phyloP scores from a whole-genome alignment of 2,329 filamentous ascomycete genomes.

The Penicillium sp. region DNA sequence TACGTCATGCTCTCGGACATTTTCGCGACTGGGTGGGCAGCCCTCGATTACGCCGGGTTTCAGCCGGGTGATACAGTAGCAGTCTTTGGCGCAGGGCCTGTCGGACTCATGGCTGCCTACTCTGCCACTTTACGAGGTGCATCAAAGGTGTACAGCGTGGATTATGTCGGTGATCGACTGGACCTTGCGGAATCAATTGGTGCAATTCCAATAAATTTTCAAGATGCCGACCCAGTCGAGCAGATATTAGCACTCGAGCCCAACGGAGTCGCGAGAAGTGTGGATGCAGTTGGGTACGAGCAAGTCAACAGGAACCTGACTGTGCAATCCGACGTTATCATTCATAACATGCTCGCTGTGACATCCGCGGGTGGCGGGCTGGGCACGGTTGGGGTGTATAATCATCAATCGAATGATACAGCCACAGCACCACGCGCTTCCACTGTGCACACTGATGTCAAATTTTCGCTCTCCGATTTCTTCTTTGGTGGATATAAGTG shows the following conservation, averaged over 20 bases:
- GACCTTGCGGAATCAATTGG: slow-evolving; percentile 59
- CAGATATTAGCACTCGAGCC: slow-evolving; percentile 29
- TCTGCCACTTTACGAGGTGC: slow-evolving; percentile 62
- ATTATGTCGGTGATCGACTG: slow-evolving; percentile 61
- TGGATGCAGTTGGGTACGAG: slow-evolving; percentile 19
- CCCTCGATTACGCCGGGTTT: slow-evolving; percentile 41
- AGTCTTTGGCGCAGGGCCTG: slow-evolving; percentile 65
- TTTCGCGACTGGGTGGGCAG: slow-evolving; percentile 43
- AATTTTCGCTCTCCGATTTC: slow-evolving; percentile 20
- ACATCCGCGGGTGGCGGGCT: slow-evolving; percentile 21
- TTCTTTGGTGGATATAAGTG: slow-evolving; percentile 13
- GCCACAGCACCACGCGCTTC: slow-evolving; percentile 16
- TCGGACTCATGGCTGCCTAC: slow-evolving; percentile 67
- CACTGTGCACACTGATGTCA: slow-evolving; percentile 5
- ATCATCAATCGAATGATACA: slow-evolving; percentile 6
- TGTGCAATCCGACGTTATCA: slow-evolving; percentile 6
- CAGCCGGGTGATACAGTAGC: slow-evolving; percentile 57
- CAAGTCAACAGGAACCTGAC: slow-evolving; percentile 10
- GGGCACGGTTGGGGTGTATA: slow-evolving; percentile 25
- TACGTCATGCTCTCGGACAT: slow-evolving; percentile 39
- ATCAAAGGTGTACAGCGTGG: slow-evolving; percentile 62
- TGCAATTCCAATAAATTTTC: slow-evolving; percentile 63
- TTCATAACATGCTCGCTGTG: slow-evolving; percentile 12
- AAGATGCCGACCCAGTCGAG: slow-evolving; percentile 52
- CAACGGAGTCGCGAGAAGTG: slow-evolving; percentile 13